phyloP scores from a whole-genome alignment of 768 basidiomycete genomes.

The Baorangia bicolor region DNA sequence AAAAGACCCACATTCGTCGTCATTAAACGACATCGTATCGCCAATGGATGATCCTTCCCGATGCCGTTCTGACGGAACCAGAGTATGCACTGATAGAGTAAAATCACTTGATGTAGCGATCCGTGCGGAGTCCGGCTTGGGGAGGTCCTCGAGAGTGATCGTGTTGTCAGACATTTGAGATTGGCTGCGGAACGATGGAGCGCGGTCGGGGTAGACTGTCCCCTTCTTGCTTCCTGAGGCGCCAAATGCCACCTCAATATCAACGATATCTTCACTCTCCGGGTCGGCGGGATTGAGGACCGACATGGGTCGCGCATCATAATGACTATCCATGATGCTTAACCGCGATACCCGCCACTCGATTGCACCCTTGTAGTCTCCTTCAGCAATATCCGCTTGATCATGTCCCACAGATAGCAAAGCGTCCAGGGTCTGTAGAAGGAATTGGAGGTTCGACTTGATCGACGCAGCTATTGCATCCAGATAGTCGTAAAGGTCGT shows the following conservation, averaged over 20 bases:
- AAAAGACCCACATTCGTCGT: constrained; percentile 24
- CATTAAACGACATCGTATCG: constrained; percentile 23
- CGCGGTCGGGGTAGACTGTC: constrained; percentile 18
- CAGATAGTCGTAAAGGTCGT: constrained; percentile 40
- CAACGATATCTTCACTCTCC: constrained; percentile 53
- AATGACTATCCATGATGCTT: constrained; percentile 55
- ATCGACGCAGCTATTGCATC: constrained; percentile 52
- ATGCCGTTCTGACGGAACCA: constrained; percentile 22
- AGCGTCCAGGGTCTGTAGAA: constrained; percentile 60
- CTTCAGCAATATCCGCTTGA: constrained; percentile 66
- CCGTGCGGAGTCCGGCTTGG: constrained; percentile 18
- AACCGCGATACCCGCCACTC: constrained; percentile 75
- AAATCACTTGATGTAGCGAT: constrained; percentile 25
- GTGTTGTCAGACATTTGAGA: constrained; percentile 36
- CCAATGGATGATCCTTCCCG: constrained; percentile 18
- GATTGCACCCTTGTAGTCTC: constrained; percentile 72
- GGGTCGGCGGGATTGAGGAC: constrained; percentile 41
- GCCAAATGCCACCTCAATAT: constrained; percentile 53
- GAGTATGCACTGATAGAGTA: constrained; percentile 25
- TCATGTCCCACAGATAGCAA: constrained; percentile 65
- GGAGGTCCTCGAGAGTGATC: constrained; percentile 31
- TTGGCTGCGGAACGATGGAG: constrained; percentile 32
- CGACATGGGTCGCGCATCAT: constrained; percentile 43
- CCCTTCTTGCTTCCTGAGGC: constrained; percentile 37
- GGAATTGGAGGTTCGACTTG: constrained; percentile 52